Percentiles rank a stretch among this genome's conserved stretches.
Conservation (phyloP, 306 rosid genomes). For the Quercus berberidifolia region DNA sequence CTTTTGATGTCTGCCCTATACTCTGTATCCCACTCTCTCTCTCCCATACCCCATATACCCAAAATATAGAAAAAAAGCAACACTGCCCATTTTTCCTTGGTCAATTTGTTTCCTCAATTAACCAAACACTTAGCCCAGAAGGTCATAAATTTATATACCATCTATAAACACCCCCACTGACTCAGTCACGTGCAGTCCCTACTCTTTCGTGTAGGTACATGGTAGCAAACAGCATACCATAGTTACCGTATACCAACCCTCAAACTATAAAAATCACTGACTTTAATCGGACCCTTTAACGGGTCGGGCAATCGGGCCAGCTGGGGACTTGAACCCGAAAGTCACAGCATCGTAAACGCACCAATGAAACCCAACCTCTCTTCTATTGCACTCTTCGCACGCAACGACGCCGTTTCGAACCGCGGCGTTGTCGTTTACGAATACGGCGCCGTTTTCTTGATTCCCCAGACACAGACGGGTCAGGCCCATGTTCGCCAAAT, state of each 20-base stretch:
- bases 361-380: slow-evolving; percentile 51
- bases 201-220: too few species aligned
- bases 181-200: too few species aligned
- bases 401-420: not conserved
- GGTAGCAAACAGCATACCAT: slow-evolving; percentile 10
- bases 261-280: too few species aligned
- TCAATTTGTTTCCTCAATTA: not conserved
- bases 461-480: not conserved
- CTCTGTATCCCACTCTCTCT: not conserved
- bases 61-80: not conserved
- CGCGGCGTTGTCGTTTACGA: not conserved
- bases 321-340: slow-evolving; percentile 50
- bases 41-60: not conserved
- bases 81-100: not conserved
- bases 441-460: not conserved
- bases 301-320: slow-evolving; percentile 83
- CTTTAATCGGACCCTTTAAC: slow-evolving; percentile 32
- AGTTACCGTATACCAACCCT: slow-evolving; percentile 37
- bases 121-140: not conserved
- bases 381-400: slow-evolving; percentile 46
- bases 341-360: slow-evolving; percentile 63
- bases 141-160: not conserved
- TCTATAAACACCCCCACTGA: not conserved
- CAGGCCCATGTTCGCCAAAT: slow-evolving; percentile 30
- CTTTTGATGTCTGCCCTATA: not conserved